Conservation (phyloP, 1,139 yeast species). For the Yamadazyma jaroonii region DNA sequence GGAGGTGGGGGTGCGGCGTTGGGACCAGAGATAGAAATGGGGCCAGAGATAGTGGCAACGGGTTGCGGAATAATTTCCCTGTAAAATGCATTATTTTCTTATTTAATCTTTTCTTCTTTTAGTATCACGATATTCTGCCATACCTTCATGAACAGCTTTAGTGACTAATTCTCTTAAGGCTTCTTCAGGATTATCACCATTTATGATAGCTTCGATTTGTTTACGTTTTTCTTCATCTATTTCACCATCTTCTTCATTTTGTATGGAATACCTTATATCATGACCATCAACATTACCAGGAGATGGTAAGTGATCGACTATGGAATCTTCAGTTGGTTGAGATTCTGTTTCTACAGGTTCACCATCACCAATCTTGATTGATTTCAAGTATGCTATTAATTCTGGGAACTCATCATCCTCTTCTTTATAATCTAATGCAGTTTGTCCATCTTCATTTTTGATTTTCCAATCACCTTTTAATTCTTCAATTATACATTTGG, state of each 20-base stretch:
- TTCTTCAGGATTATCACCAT: conserved; percentile 76
- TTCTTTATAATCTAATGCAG: conserved; percentile 65
- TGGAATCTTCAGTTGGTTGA: conserved; percentile 4
- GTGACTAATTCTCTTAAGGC: conserved; percentile 67
- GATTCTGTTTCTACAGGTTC: background rate
- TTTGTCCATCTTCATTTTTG: conserved; percentile 70
- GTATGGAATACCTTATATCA: conserved; percentile 55
- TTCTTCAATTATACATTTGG: conserved; percentile 62
- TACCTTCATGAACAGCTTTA: conserved; percentile 57
- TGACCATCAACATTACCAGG: conserved; percentile 50
- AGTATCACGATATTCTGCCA: conserved; percentile 24
- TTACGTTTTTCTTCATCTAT: conserved; percentile 52
- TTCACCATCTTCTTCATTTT: conserved; percentile 37
- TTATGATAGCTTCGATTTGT: conserved; percentile 66
- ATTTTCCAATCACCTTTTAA: conserved; percentile 62
- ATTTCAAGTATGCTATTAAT: conserved; percentile 58
- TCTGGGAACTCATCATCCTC: conserved; percentile 89
- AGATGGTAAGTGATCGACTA: conserved; percentile 32
- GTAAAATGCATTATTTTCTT: too few relatives aligned
- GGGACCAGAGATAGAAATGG: too few relatives aligned
- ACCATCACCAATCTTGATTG: conserved; percentile 31
- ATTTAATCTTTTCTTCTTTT: conserved; percentile 22
- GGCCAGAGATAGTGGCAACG: too few relatives aligned
- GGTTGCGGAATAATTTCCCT: too few relatives aligned
- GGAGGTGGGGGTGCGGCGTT: too few relatives aligned